Base-by-base conservation (phyloP, 179 eudicot genomes). In the Beta lomatogona region DNA sequence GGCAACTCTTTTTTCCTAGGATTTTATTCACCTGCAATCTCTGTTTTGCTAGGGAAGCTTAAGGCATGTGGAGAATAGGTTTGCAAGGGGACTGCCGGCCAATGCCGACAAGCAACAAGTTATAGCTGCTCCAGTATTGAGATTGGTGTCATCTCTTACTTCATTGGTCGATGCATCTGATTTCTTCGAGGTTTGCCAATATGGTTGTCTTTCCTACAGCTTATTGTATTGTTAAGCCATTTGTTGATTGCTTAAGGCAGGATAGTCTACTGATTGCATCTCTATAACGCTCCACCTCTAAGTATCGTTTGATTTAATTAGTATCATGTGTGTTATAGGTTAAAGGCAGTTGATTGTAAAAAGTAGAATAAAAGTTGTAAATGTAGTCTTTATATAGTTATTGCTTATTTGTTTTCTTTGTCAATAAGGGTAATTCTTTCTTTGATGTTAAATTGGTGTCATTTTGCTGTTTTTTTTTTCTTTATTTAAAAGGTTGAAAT, bases 111-210 rank as follows among this genome's bases (percentile, higher is more conserved):
- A 82, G 84, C 88, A 87, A 78, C 89, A 89, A 81, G 91, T 90
- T 88, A 89, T 93, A 66, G 88, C 90, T 55, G 90, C 94, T 85
- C 96, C 98, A 25, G 85, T 91, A 71, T 89, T 96, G 88, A 93
- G 99, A 89, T 83, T 94, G 80, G 92, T 92, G 78, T 88, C 91
- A 67, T 92, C 98, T 60, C 83, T 96, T 80, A 94, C 98, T 68
- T 94, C 99, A 76, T 85, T 96, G 90, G 89, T 96, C 19, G 94
- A 92, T 82, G 84, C 93, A 75, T 89, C 96, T 67, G 99, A 96
- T 67, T 94, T 89, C 78, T 89, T 91, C 78, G 97, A 96, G 99
- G 99, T 95, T 76, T 77, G 88, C 50, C 18, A 50, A 25, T 69
- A 48, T 16, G 55, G 65, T 74, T 52, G 0, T 66, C 65, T 71